Conservation (phyloP, 495 filamentous ascomycete genomes). For the Baudoinia panamericana region DNA sequence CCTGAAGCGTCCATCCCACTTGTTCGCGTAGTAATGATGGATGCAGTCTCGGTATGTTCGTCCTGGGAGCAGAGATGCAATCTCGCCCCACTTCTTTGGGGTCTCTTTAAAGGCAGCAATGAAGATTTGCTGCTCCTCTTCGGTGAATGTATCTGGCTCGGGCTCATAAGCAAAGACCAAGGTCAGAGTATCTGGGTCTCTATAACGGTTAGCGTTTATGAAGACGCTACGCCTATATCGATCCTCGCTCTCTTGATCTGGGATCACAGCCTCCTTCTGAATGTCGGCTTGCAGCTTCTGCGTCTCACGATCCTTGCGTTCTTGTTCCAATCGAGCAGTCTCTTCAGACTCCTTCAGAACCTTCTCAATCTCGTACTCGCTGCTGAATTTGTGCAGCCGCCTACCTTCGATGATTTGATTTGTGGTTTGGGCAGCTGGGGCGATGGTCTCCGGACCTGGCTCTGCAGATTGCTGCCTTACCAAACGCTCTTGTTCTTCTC, state of each 20-base stretch:
- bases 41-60: slow-evolving; percentile 80
- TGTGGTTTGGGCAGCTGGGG: not conserved
- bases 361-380: slow-evolving; percentile 64
- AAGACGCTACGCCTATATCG: slow-evolving; percentile 35
- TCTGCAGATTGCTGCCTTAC: slow-evolving; percentile 28
- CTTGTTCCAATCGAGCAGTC: slow-evolving; percentile 59
- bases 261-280: slow-evolving; percentile 73
- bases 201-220: slow-evolving; percentile 57
- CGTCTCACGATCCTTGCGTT: slow-evolving; percentile 52
- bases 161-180: slow-evolving; percentile 60
- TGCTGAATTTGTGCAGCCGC: slow-evolving; percentile 50
- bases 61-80: slow-evolving; percentile 57
- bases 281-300: slow-evolving; percentile 57
- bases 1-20: slow-evolving; percentile 76
- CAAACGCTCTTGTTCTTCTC: slow-evolving; percentile 17
- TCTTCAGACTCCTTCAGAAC: slow-evolving; percentile 65
- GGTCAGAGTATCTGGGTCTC: slow-evolving; percentile 53
- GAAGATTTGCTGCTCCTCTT: slow-evolving; percentile 64
- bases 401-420: slow-evolving; percentile 35
- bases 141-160: slow-evolving; percentile 68
- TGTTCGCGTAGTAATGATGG: slow-evolving; percentile 90
- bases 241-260: slow-evolving; percentile 48
- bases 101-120: slow-evolving; percentile 63
- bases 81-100: slow-evolving; percentile 88
- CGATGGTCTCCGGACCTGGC: slow-evolving; percentile 15